phyloP scores from a whole-genome alignment of 345 rosid genomes.

The Linum tenue region DNA sequence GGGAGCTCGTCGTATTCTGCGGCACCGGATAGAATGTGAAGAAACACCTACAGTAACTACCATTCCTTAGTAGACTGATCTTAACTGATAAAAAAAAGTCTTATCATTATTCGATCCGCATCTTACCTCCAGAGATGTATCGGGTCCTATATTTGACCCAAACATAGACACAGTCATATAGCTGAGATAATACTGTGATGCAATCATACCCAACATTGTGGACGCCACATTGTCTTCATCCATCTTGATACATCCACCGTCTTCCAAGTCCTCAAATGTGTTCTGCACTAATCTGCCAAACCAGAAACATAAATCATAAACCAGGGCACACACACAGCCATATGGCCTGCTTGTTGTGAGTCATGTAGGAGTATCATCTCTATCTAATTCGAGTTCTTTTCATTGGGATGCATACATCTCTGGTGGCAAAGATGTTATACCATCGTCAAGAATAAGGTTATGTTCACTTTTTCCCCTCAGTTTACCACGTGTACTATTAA shows the following conservation, averaged over 20 bases:
- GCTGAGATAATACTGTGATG: constrained; percentile 93
- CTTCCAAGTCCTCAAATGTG: constrained; percentile 97
- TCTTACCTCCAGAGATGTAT: constrained; percentile 87
- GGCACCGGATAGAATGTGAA: constrained; percentile 77
- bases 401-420: too few relatives aligned
- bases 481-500: too few relatives aligned
- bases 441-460: too few relatives aligned
- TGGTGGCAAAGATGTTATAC: too few relatives aligned
- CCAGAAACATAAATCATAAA: neutral
- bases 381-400: too few relatives aligned
- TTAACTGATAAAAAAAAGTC: neutral
- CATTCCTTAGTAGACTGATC: constrained; percentile 6
- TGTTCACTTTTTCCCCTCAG: too few relatives aligned
- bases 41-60: constrained; percentile 44
- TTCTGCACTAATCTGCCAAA: constrained; percentile 68
- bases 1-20: constrained; percentile 96
- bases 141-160: constrained; percentile 88
- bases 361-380: too few relatives aligned
- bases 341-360: too few relatives aligned
- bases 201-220: constrained; percentile 82
- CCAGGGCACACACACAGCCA: too few relatives aligned
- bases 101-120: constrained; percentile 7
- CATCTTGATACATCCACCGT: constrained; percentile 86
- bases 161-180: constrained; percentile 93
- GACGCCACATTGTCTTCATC: constrained; percentile 68